Conservation (phyloP, 2,329 filamentous ascomycete species). For the Sporothrix sp. region DNA sequence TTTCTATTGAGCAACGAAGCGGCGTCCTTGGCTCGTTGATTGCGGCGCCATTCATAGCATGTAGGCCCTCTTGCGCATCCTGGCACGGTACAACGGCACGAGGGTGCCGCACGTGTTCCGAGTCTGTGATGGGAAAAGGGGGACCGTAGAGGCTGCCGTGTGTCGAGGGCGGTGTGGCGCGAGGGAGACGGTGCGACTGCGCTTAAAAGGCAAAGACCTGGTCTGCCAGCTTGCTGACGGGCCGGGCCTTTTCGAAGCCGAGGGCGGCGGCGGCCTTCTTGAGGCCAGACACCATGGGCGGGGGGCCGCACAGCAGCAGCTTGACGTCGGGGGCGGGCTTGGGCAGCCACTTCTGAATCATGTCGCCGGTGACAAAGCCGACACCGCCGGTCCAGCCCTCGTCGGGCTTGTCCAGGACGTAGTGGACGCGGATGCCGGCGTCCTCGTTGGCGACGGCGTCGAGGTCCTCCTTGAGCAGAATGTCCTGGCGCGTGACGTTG, state of each 20-base stretch:
- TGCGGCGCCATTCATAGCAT: not conserved
- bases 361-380: slow-evolving; percentile 89
- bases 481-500: slow-evolving; percentile 89
- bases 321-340: slow-evolving; percentile 80
- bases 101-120: too few relatives aligned
- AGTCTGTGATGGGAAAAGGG: too few relatives aligned
- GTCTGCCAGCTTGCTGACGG: slow-evolving; percentile 95
- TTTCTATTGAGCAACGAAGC: not conserved
- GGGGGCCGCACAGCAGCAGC: slow-evolving; percentile 87
- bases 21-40: not conserved
- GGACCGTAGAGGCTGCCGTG: too few relatives aligned
- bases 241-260: slow-evolving; percentile 83
- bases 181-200: not conserved
- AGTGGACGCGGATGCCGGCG: slow-evolving; percentile 75
- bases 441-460: slow-evolving; percentile 71
- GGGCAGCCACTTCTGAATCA: slow-evolving; percentile 81
- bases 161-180: too few relatives aligned
- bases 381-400: slow-evolving; percentile 86
- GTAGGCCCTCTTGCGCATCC: not conserved
- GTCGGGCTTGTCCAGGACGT: slow-evolving; percentile 92
- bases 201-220: slow-evolving; percentile 87
- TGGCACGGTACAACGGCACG: too few relatives aligned
- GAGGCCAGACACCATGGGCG: slow-evolving; percentile 91
- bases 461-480: slow-evolving; percentile 85
- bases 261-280: slow-evolving; percentile 90